Conservation (phyloP, 768 basidiomycete species). For the Lanmaoa rubissima region DNA sequence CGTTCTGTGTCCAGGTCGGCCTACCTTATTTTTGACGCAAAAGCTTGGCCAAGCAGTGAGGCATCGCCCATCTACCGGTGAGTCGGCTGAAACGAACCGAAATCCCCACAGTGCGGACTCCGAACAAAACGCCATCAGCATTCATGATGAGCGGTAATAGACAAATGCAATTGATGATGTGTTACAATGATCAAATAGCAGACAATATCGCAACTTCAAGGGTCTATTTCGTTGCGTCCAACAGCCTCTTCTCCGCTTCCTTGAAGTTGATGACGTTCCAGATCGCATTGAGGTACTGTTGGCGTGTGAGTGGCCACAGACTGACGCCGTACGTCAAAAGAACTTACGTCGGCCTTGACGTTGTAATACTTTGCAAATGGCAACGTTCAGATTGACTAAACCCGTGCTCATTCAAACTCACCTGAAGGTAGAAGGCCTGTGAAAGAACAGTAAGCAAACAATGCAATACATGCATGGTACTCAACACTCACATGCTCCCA, state of each 20-base stretch:
- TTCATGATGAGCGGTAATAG: background rate
- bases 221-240: constrained; percentile 37
- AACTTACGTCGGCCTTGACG: constrained; percentile 87
- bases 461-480: constrained; percentile 5
- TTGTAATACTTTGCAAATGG: constrained; percentile 69
- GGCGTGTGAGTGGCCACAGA: constrained; percentile 5
- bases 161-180: background rate
- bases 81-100: background rate
- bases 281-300: constrained; percentile 88
- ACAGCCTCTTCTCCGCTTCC: constrained; percentile 70
- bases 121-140: background rate
- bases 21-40: background rate
- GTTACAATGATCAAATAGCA: constrained; percentile 9
- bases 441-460: constrained; percentile 3
- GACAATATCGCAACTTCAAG: background rate
- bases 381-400: constrained; percentile 6
- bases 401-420: background rate
- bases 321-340: background rate
- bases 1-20: background rate
- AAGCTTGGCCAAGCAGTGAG: background rate
- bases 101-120: background rate
- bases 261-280: constrained; percentile 97
- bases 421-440: constrained; percentile 65
- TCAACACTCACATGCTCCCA: constrained; percentile 81
- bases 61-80: background rate